Base-by-base conservation (phyloP, 2,329 filamentous ascomycete genomes). In the Mycosphaerella arachidis region DNA sequence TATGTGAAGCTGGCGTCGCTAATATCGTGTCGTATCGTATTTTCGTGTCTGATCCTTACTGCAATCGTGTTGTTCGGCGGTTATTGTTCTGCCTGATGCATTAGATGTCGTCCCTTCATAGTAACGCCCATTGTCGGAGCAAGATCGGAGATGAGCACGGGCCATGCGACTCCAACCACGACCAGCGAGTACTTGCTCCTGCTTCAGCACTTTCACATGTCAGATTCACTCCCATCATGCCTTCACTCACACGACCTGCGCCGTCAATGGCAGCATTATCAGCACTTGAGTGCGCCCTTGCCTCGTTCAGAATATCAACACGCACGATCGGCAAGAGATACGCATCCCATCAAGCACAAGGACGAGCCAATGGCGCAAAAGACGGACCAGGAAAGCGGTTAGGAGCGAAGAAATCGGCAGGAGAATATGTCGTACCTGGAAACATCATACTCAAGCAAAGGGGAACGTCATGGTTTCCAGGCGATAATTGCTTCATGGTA, bases 381-480 rank as follows among this genome's bases (percentile, higher is more conserved):
- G 83, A 89, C 69, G 86, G 86, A 4, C 81, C 87, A 1, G 88
- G 88, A 69, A 96, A 96, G 79, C 91, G 96, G 74, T 79, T 99
- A 67, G 94, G 94, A 67, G 92, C 93, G 5, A 99, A 99, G 82
- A 91, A 93, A 77, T 88, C 88, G 18, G 91, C 90, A 75, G 93
- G 90, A 90, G 81, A 97, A 79, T 96, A 88, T 75, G 94, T 99
- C 37, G 89, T 96, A 60, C 89, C 92, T 4, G 94, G 94, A 57
- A 97, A 96, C 80, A 99, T 99, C 77, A 90, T 99, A 78, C 99
- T 94, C 84, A 92, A 91, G 74, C 94, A 99, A 77, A 88, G 93
- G 71, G 94, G 94, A 69, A 95, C 94, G 4, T 85, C 87, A 71
- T 99, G 94, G 94, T 93, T 88, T 75, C 89, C 94, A 0, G 94